Percentiles rank a stretch among this genome's conserved stretches.
phyloP scores from a whole-genome alignment of 305 asterid species.

The Coffea humblotiana region DNA sequence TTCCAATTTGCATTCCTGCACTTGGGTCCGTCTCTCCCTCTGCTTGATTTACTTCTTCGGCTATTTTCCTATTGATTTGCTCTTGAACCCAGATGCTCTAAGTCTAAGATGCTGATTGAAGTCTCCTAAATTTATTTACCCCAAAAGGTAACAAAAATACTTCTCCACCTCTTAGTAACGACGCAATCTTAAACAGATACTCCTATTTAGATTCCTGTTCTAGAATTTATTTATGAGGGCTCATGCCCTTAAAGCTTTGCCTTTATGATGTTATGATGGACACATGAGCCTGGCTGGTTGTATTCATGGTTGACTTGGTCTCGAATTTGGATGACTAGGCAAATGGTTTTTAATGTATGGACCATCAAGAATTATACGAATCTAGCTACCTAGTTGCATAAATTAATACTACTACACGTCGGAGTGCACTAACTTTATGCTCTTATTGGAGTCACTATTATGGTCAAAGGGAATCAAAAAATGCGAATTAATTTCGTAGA shows the following conservation, averaged over 20 bases:
- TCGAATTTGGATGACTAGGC: too few relatives aligned
- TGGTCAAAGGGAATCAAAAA: not conserved
- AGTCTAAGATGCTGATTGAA: not conserved
- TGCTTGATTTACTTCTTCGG: not conserved
- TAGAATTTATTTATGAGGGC: too few relatives aligned
- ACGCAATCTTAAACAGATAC: not conserved
- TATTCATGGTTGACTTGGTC: not conserved
- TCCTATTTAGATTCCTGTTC: too few relatives aligned
- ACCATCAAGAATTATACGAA: not conserved
- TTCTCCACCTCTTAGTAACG: not conserved
- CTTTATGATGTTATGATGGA: too few relatives aligned
- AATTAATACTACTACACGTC: not conserved
- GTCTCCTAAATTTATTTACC: not conserved
- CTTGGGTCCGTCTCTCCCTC: not conserved
- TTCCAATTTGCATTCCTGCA: constrained; percentile 2
- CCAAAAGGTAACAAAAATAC: not conserved
- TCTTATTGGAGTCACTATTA: not conserved
- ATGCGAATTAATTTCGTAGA: not conserved
- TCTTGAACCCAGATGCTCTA: not conserved
- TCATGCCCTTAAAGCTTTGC: too few relatives aligned
- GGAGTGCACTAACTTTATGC: not conserved
- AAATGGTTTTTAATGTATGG: not conserved
- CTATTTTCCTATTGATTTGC: too few relatives aligned
- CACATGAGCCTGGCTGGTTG: not conserved
- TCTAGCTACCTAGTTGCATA: not conserved